Evolutionary conservation across 2,329 filamentous ascomycete species (phyloP).

Genomic region (Endoconidiophora laricicola): DNA sequence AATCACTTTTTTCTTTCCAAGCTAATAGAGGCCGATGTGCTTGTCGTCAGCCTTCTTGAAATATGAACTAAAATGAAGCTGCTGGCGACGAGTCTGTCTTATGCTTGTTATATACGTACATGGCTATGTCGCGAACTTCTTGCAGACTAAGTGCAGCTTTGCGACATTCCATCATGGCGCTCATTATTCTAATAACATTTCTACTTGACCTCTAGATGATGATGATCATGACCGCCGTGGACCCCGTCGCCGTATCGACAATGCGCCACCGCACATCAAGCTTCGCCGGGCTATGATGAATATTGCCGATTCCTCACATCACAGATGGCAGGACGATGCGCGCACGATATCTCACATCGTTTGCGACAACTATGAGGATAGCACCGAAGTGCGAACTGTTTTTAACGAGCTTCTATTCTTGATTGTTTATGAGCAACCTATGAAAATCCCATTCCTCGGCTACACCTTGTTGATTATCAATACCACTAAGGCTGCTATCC

Average conservation of each 20-base stretch:
- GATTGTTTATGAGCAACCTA: conserved; percentile 74
- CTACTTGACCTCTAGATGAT: conserved; percentile 17
- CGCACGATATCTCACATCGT: conserved; percentile 58
- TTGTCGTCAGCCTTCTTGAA: background rate
- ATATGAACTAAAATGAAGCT: background rate
- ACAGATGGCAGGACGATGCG: conserved; percentile 64
- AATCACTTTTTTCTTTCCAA: background rate
- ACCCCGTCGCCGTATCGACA: conserved; percentile 58
- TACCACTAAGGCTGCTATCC: conserved; percentile 57
- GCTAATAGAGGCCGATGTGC: background rate
- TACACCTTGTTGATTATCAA: conserved; percentile 70
- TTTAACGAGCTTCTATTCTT: conserved; percentile 63
- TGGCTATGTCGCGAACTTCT: background rate
- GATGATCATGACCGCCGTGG: conserved; percentile 65
- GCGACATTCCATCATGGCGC: background rate
- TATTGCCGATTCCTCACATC: conserved; percentile 67
- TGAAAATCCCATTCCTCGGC: conserved; percentile 93
- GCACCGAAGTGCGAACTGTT: conserved; percentile 47
- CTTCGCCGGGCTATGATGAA: conserved; percentile 63
- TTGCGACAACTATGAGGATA: conserved; percentile 72
- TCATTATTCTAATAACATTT: background rate
- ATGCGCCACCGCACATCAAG: conserved; percentile 48
- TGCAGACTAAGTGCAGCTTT: background rate
- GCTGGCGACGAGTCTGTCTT: no score
- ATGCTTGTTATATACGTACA: no score